Evolutionary conservation across 2,329 filamentous ascomycete genomes (phyloP).

Genomic region (Epichloe uncinata): DNA sequence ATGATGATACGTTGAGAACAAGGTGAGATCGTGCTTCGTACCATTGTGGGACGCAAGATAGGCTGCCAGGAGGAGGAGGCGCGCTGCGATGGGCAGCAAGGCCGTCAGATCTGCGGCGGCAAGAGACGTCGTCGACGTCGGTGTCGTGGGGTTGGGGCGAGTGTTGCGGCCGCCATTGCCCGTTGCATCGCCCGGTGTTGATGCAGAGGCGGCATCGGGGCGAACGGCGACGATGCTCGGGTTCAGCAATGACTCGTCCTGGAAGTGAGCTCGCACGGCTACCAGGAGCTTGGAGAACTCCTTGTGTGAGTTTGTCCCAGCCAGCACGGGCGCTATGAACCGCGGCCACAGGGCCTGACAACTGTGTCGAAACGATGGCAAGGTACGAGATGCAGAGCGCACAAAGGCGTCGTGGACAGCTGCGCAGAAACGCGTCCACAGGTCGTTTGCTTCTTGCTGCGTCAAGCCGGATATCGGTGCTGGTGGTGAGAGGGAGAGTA

Average conservation of each 20-base stretch:
- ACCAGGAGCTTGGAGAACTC: slow-evolving; percentile 80
- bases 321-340: slow-evolving; percentile 66
- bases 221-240: slow-evolving; percentile 42
- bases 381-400: slow-evolving; percentile 65
- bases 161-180: neutral
- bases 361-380: slow-evolving; percentile 57
- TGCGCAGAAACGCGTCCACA: slow-evolving; percentile 69
- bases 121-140: neutral
- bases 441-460: slow-evolving; percentile 44
- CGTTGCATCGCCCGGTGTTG: neutral
- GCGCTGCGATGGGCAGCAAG: slow-evolving; percentile 57
- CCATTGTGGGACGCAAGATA: slow-evolving; percentile 76
- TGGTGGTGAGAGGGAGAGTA: slow-evolving; percentile 48
- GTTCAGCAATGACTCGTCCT: slow-evolving; percentile 57
- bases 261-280: slow-evolving; percentile 53
- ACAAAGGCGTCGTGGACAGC: slow-evolving; percentile 81
- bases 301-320: slow-evolving; percentile 58
- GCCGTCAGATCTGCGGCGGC: slow-evolving; percentile 32
- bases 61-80: slow-evolving; percentile 60
- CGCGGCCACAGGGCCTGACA: slow-evolving; percentile 70
- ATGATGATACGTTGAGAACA: slow-evolving; percentile 61
- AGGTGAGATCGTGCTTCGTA: slow-evolving; percentile 54
- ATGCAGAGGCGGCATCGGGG: neutral
- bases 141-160: neutral
- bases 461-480: slow-evolving; percentile 35